Evolutionary conservation across 129 eudicot genomes (phyloP).

Genomic region (Flaveria sonorensis): DNA sequence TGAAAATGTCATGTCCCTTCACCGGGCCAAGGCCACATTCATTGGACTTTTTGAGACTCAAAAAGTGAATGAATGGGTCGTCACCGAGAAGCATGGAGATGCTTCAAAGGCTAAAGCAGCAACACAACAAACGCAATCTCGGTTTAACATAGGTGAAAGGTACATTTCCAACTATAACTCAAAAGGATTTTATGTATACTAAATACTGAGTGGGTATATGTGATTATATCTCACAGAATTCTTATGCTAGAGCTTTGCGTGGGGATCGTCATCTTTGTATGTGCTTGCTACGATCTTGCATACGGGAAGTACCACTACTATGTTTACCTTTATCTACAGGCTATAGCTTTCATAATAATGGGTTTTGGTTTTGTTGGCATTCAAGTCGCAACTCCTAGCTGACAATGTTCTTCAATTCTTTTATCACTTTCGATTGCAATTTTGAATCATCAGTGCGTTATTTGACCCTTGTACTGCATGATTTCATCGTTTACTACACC

Average conservation of each 20-base stretch:
- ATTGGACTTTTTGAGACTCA: conserved; percentile 14
- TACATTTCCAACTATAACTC: conserved; percentile 8
- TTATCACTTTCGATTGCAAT: background rate
- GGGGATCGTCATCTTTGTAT: conserved; percentile 4
- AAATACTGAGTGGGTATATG: too few relatives aligned
- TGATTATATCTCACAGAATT: background rate
- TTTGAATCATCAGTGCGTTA: background rate
- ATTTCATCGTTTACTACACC: background rate
- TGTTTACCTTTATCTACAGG: conserved; percentile 1
- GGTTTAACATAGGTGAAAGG: conserved; percentile 10
- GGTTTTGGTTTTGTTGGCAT: conserved; percentile 4
- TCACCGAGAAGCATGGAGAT: conserved; percentile 16
- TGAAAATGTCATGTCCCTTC: conserved; percentile 8
- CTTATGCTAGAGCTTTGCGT: conserved; percentile 11
- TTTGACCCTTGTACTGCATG: conserved; percentile 1
- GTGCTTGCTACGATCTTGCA: conserved; percentile 11
- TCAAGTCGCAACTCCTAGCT: background rate
- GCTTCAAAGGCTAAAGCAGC: background rate
- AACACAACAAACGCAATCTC: background rate
- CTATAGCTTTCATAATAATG: conserved; percentile 10
- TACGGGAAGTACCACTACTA: background rate
- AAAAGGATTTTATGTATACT: background rate
- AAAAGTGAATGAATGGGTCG: conserved; percentile 11
- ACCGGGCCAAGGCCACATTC: conserved; percentile 10
- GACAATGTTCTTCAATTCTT: background rate